Base-by-base conservation (phyloP, 2,329 filamentous ascomycete species). In the Ophiostoma fasciatum region DNA sequence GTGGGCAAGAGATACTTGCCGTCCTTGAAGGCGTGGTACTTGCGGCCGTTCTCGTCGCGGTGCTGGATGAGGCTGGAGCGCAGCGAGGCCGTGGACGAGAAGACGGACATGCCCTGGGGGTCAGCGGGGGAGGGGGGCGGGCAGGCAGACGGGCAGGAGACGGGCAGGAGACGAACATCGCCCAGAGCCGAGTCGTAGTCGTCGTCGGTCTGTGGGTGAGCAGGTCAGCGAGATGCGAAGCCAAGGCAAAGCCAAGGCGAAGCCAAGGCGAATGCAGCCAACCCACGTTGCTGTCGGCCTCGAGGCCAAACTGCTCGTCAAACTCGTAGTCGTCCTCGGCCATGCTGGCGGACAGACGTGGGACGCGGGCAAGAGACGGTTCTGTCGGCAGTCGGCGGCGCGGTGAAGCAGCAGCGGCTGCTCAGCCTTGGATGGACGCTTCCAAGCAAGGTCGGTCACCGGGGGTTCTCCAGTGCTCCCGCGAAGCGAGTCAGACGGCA, bases 1-100 rank as follows among this genome's bases (percentile, higher is more conserved):
- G 53, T 58, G 8, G 57, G 56, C 39, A 59, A 45, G 2, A 53
- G 45, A 29, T 60, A 60, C 36, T 52, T 51, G n/a, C 55, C 56
- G 15, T 54, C 53, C 37, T 56, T 56, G 43, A 54, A 58, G 7
- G 49, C 51, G 36, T 59, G 57, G 36, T 60, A 60, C 33, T 53
- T 51, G 14, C 58, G 49, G 18, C 57, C 57, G 32, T 60, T 59
- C 35, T 58, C 54, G 32, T 53, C 48, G 21, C 47, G 47, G 3
- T 46, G 46, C 14, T 45, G 46, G 20, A 50, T 33, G 20, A 54
- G 45, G 22, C 50, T 53, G 14, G 51, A 54, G 7, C 51, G 44
- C 13, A 53, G 42, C 5, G 51, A 54, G n/a, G 51, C 50, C 1
- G 51, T 54, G 2, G 51, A 54, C 12, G 51, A 54, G 34, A 47